A percentile compares a stretch with the other conserved stretches of the same genome.
Conservation (phyloP, 2,329 filamentous ascomycete genomes). For the Ceratocystis huliohia region DNA sequence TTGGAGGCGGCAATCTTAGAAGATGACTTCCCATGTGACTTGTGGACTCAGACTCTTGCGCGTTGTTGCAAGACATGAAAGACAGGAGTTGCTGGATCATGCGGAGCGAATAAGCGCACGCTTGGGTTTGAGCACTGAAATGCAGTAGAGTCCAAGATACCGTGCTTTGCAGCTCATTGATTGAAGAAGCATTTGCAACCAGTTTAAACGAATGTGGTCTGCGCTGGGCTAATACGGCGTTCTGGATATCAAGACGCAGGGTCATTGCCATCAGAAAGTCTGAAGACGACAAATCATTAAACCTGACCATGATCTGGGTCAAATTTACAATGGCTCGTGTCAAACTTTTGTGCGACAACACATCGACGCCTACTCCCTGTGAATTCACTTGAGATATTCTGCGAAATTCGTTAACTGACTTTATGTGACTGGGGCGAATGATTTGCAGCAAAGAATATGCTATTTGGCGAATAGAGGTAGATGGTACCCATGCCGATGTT, state of each 20-base stretch:
- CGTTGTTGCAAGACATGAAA: neutral
- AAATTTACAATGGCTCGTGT: slow-evolving; percentile 9
- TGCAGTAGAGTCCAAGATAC: slow-evolving; percentile 47
- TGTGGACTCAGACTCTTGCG: neutral
- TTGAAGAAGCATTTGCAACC: neutral
- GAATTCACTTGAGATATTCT: slow-evolving; percentile 25
- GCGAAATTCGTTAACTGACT: slow-evolving; percentile 29
- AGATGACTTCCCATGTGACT: neutral
- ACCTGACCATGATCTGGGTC: neutral
- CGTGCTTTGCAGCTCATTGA: slow-evolving; percentile 25
- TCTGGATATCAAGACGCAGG: slow-evolving; percentile 19
- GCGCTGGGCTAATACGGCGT: slow-evolving; percentile 26
- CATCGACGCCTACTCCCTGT: slow-evolving; percentile 21
- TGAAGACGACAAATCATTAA: neutral
- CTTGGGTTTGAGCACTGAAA: slow-evolving; percentile 47
- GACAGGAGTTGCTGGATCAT: slow-evolving; percentile 31
- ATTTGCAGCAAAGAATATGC: slow-evolving; percentile 40
- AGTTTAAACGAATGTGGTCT: slow-evolving; percentile 19
- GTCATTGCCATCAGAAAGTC: slow-evolving; percentile 17
- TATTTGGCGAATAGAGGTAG: slow-evolving; percentile 35
- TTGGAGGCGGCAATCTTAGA: neutral
- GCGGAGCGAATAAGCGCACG: slow-evolving; percentile 33
- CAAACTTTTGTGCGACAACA: slow-evolving; percentile 26
- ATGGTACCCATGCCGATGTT: slow-evolving; percentile 42
- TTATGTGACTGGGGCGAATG: slow-evolving; percentile 19